Evolutionary conservation across 2,329 filamentous ascomycete genomes (phyloP), one percentile per base, ranked within the genome.

Genomic region (Emmonsia crescens): DNA sequence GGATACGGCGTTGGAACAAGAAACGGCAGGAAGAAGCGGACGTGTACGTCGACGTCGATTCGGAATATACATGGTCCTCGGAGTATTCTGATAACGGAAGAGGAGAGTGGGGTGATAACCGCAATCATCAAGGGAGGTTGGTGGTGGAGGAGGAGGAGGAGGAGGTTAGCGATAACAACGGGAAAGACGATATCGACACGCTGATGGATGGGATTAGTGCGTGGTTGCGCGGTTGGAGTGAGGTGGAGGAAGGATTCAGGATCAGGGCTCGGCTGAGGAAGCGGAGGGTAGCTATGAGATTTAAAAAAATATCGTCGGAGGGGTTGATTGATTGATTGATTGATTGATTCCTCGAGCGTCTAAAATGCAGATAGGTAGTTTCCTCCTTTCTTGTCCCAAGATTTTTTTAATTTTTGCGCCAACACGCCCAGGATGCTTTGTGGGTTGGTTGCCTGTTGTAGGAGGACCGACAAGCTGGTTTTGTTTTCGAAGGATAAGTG

Each of bases 231-330:
- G 76, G 75, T 10, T 77, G 76, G 72, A 72, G 70, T 49, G 75
- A 78, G 64, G 69, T 75, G 16, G 74, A 77, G 63, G 75, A 77
- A 63, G 75, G 70, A 33, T 72, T 76, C 58, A 61, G 63, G 38
- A 64, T 66, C 33, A 63, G 85, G 80, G 66, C 84, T 31, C 78
- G 85, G 49, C 82, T 83, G 62, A 82, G 89, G 64, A 81, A 83
- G 68, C 38, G 14, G 40, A 46, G 24, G 21, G 24, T 29, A 29
- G 24, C 55, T 3, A 21, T n/a, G 27, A 57, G 54, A 42, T 44
- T 31, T 56, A 59, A 48, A n/a, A n/a, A n/a, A n/a, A n/a, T n/a
- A n/a, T n/a, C n/a, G n/a, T n/a, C n/a, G 29, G 12, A 38, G 29
- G 44, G 44, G 38, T 46, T 21, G 48, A 19, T 29, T 29, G 8